phyloP scores from a whole-genome alignment of 2,329 filamentous ascomycete genomes.

The Rhinocladiella similis region DNA sequence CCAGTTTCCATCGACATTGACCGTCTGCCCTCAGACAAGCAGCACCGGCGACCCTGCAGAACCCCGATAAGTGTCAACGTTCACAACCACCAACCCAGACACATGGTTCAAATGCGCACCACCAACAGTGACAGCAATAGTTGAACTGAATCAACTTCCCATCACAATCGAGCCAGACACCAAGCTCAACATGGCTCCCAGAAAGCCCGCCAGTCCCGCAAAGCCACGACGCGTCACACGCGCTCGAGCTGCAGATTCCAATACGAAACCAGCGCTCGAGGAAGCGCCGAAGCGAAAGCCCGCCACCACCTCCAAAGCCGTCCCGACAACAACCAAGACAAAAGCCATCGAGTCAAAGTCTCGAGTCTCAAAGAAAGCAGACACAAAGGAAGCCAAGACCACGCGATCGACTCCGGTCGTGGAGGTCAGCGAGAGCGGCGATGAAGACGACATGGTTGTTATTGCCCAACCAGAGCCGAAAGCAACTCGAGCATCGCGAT shows the following conservation, averaged over 20 bases:
- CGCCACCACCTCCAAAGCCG: neutral
- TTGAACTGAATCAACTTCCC: no score
- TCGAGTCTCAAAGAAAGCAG: conserved; percentile 21
- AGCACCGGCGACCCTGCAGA: no score
- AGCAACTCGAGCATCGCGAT: conserved; percentile 10
- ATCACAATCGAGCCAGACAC: no score
- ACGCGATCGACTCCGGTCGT: conserved; percentile 1
- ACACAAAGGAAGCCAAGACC: conserved; percentile 6
- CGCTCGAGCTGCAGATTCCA: conserved; percentile 31
- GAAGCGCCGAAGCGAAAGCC: conserved; percentile 21
- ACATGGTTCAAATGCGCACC: no score
- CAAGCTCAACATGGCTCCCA: conserved; percentile 20
- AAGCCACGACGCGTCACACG: conserved; percentile 34
- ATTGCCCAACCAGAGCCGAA: conserved; percentile 4
- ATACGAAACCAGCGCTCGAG: conserved; percentile 3
- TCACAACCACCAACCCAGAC: no score
- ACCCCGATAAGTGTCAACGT: no score
- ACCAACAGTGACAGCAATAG: no score
- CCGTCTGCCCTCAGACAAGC: no score
- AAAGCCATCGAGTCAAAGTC: conserved; percentile 26
- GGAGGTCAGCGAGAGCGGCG: neutral
- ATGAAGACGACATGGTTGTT: conserved; percentile 6
- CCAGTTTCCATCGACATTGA: neutral
- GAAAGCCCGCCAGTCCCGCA: conserved; percentile 31
- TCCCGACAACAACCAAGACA: conserved; percentile 22